Base-by-base conservation (phyloP, 108 stramenopile genomes). In the Fistulifera pelliculosa region DNA sequence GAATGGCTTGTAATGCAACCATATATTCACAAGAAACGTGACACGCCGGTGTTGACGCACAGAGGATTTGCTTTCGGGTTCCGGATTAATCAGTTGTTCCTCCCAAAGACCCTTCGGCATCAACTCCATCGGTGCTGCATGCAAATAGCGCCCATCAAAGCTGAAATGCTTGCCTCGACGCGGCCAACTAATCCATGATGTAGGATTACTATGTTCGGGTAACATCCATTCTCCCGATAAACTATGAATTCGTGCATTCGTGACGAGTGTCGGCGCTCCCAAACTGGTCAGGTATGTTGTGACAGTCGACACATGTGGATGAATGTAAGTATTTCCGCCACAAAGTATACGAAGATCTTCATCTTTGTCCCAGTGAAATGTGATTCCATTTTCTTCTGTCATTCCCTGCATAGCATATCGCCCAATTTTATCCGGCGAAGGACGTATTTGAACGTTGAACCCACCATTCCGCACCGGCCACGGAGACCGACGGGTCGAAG, bases 11-110 rank as follows among this genome's bases (percentile, higher is more conserved):
- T 90, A 80, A 55, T 95, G 85, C 6, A 95, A 69, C 94, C 94
- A 95, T 6, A 95, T 75, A 56, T 95, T 95, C 38, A 93, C 94
- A 27, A 95, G 52, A 59, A 95, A 93, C 17, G 94, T 95, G 12
- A 90, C 72, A 25, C 77, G 69, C 13, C 69, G 64, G 49, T 68
- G 62, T 16, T 65, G 28, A 22, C 76, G 41, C 31, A 35, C 31
- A 8, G 31, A 35, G 21, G 47, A 48, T 24, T 51, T 23, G 18
- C 49, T 60, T 60, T 24, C 18, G 10, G 11, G 39, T 38, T 41
- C 25, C 12, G 13, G n/a, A 42, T 31, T 18, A 14, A 19, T 16
- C 35, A n/a, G 12, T 45, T 27, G 31, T 8, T 35, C 6, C 8
- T 35, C 31, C 31, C 31, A 35, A 35, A 35, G 15, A 25, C 76